phyloP scores from a whole-genome alignment of 305 asterid genomes.

The Fraxinus platypoda region DNA sequence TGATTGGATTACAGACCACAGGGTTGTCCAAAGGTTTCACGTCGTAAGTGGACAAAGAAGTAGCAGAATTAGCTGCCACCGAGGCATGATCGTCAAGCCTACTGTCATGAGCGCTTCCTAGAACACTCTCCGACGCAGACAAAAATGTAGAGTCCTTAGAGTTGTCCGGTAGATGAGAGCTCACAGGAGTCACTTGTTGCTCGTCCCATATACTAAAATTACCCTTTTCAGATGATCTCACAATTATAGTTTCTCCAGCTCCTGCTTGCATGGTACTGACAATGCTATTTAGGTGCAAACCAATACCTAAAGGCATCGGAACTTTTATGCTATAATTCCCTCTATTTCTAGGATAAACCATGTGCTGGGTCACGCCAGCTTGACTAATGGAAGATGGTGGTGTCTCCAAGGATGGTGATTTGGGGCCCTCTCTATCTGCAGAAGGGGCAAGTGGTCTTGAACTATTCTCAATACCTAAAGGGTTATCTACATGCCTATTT shows the following conservation, averaged over 20 bases:
- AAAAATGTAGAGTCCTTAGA: conserved; percentile 31
- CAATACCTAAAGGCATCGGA: conserved; percentile 65
- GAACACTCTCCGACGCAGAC: conserved; percentile 33
- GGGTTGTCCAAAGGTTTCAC: conserved; percentile 32
- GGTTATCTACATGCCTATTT: conserved; percentile 25
- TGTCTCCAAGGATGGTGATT: conserved; percentile 31
- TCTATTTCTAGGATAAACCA: conserved; percentile 32
- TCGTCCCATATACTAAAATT: conserved; percentile 42
- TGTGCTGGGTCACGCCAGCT: conserved; percentile 29
- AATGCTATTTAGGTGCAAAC: conserved; percentile 78
- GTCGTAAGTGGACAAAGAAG: conserved; percentile 29
- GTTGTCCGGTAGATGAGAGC: conserved; percentile 30
- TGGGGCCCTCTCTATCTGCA: conserved; percentile 35
- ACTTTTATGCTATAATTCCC: conserved; percentile 25
- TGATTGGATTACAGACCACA: conserved; percentile 35
- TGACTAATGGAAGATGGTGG: conserved; percentile 32
- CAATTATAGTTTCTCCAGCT: conserved; percentile 39
- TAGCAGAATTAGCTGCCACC: conserved; percentile 30
- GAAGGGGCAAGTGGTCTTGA: conserved; percentile 17
- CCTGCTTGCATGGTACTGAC: conserved; percentile 47
- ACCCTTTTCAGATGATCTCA: conserved; percentile 51
- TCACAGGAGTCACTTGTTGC: conserved; percentile 33
- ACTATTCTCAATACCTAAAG: conserved; percentile 25
- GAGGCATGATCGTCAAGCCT: conserved; percentile 33
- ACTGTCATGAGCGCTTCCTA: conserved; percentile 35